A percentile compares a stretch with the other conserved stretches of the same genome.
These are phyloP conservation scores for Globisporangium nodosum DNA, from an alignment of 352 stramenopile species.

Conservation along the genomic window DNA sequence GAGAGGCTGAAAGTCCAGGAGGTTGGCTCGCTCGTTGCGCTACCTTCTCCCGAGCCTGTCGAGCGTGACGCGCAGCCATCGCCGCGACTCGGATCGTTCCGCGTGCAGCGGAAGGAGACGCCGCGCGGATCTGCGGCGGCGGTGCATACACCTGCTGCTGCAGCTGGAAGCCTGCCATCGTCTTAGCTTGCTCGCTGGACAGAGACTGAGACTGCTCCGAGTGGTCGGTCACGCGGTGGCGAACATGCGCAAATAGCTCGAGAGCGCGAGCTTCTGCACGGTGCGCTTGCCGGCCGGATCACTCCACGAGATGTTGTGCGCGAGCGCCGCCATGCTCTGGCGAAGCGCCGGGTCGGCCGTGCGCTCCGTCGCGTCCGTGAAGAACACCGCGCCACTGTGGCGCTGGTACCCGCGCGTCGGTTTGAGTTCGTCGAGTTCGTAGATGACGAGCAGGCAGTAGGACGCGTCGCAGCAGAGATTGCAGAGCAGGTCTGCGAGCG, in stretches of 20 bases:
- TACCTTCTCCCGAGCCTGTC: conserved; percentile 28
- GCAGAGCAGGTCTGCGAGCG: conserved; percentile 46
- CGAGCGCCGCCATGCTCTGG: conserved; percentile 55
- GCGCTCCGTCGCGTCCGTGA: conserved; percentile 42
- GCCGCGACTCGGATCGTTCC: conserved; percentile 34
- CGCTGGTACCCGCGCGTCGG: conserved; percentile 21
- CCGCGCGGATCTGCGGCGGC: background rate
- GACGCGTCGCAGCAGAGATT: conserved; percentile 52
- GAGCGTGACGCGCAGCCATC: conserved; percentile 41
- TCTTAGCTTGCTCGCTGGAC: conserved; percentile 11
- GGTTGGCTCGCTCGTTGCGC: background rate
- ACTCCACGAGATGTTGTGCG: conserved; percentile 74
- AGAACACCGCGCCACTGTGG: conserved; percentile 59
- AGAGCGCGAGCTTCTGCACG: conserved; percentile 66
- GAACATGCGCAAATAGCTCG: conserved; percentile 54
- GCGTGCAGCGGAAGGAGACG: conserved; percentile 17
- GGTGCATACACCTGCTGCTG: background rate
- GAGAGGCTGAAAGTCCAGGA: background rate
- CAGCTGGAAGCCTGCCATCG: conserved; percentile 9
- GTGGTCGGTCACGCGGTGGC: background rate
- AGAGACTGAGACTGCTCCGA: too few species aligned
- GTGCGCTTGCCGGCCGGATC: conserved; percentile 56
- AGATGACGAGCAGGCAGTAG: conserved; percentile 53
- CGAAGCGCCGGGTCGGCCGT: conserved; percentile 31
- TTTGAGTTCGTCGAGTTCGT: conserved; percentile 57